Base-by-base conservation (phyloP, 306 rosid species). In the Quercus glauca region DNA sequence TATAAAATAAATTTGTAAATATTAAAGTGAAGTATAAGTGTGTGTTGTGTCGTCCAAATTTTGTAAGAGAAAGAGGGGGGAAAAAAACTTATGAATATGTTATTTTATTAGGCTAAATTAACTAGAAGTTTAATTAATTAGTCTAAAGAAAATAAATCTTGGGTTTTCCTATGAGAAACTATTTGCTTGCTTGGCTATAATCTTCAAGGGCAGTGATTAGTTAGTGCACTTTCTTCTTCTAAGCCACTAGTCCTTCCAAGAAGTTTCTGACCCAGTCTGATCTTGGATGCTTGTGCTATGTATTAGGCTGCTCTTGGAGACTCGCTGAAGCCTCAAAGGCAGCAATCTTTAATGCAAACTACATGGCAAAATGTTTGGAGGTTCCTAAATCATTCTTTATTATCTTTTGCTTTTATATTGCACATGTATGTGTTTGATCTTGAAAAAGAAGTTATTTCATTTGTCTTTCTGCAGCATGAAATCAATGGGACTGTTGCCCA, bases 311-410 rank as follows among this genome's bases (percentile, higher is more conserved):
- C 43, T 64, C 18, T 67, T 67, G 49, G 76, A 98, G 99, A 73
- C 93, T 96, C 82, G 93, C 97, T 0, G 90, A 93, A 0, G 99
- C 99, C 20, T 93, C 98, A 49, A 93, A 90, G 90, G 89, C 84
- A 25, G 96, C 99, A 76, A 96, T 96, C 83, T 88, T 96, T 83
- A 96, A 88, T 80, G 99, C 99, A 21, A 93, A 93, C 87, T 96
- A 96, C 88, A 96, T 93, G 99, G 96, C 97, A 33, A 96, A 91
- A 80, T 87, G 98, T 76, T 88, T 96, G 85, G 98, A 96, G 98
- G 99, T 96, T 69, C 69, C 65, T 56, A 25, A 63, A 72, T 68
- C 76, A 35, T 79, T 51, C 43, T 55, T 71, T 51, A 8, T 37
- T 65, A 19, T 3, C 68, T 76, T 56, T 65, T 74, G 72, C 18